phyloP scores from a whole-genome alignment of 352 stramenopile genomes.

The Phytopythium montanum region DNA sequence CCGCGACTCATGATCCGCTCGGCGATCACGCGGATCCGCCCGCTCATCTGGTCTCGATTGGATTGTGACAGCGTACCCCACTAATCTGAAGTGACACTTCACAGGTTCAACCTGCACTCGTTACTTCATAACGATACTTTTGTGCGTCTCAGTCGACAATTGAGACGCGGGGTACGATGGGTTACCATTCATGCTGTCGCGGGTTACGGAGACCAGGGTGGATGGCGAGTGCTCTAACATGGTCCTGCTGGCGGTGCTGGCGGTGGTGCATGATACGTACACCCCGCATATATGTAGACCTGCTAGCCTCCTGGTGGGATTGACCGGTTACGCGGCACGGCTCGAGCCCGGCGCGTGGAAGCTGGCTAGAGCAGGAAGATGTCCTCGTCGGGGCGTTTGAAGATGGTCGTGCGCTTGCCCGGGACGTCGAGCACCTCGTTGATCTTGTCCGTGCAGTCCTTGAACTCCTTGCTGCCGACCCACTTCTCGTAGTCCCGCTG shows the following conservation, averaged over 20 bases:
- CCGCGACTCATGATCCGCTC: slow-evolving; percentile 88
- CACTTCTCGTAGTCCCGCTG: slow-evolving; percentile 78
- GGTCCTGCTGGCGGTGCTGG: no score
- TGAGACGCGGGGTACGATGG: background rate
- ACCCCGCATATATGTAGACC: no score
- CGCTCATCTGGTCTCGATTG: no score
- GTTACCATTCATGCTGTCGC: no score
- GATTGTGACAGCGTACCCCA: no score
- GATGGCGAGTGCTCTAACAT: no score
- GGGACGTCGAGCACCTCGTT: slow-evolving; percentile 84
- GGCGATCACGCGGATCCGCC: slow-evolving; percentile 67
- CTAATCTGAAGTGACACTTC: no score
- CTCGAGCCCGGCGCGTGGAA: no score
- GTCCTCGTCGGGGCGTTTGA: slow-evolving; percentile 72
- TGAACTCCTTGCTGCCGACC: slow-evolving; percentile 73
- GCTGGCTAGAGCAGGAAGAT: slow-evolving; percentile 75
- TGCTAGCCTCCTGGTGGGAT: background rate
- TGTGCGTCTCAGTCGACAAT: no score
- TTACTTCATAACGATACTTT: background rate
- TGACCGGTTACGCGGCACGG: background rate
- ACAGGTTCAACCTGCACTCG: background rate
- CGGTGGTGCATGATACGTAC: no score
- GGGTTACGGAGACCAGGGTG: background rate
- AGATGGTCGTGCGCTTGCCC: slow-evolving; percentile 85
- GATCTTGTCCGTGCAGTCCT: slow-evolving; percentile 80